Base-by-base conservation (phyloP, 495 filamentous ascomycete species). In the Aspergillus coremiiformis region DNA sequence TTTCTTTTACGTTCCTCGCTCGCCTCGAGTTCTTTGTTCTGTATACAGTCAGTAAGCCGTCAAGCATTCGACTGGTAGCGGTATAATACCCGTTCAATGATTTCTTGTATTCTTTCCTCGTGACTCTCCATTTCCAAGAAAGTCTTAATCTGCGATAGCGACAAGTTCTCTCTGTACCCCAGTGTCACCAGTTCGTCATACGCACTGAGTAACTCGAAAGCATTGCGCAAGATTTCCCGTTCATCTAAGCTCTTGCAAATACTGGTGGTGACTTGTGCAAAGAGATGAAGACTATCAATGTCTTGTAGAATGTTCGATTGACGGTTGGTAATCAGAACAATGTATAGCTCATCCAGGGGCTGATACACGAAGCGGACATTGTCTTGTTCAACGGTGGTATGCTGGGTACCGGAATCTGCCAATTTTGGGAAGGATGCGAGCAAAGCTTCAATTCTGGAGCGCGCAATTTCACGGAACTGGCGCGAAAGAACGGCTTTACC, bases 331-430 rank as follows among this genome's bases (percentile, higher is more conserved):
- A 98, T 97, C 55, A 98, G 84, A 48, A 98, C 91, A 81, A 98
- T 96, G 79, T 97, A 98, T 53, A 98, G 83, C 75, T 97, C 94
- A 70, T 98, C 94, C 48, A 98, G 79, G 53, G 94, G 93, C 69
- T 98, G 93, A 76, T 98, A 98, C 46, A 97, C 93, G 66, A 95
- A 98, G 67, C 93, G 93, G 59, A 98, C 93, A 78, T 95, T 96
- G 76, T 98, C 93, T 67, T 96, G 92, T 69, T 98, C 93, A 47
- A 96, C 90, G 12, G 88, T 98, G 7, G 93, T 98, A 68, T 98
- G 93, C 66, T 98, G 93, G 44, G 90, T 94, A 39, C 89, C 87
- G 12, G 86, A 86, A 68, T 95, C 90, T 51, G 92, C 90, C 50
- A 96, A 89, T 68, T 96, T 97, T 37, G 93, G 93, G 70, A 98